Conservation (phyloP, 1,284 basidiomycete species). For the Tilletia indica region DNA sequence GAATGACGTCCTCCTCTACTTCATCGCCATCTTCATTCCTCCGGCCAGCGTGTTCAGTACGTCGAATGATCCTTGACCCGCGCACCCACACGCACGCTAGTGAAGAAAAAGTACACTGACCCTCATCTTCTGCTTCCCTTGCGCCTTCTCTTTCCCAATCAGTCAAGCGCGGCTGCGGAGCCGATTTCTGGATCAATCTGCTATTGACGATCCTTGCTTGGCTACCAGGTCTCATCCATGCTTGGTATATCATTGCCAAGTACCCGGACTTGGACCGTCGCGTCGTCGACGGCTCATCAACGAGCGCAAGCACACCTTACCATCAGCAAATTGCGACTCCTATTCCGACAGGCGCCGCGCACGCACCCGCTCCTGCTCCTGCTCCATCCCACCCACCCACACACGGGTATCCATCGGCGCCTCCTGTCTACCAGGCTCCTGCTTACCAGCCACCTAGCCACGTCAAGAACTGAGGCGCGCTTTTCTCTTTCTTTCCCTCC, state of each 20-base stretch:
- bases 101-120: neutral
- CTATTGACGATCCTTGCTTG: conserved; percentile 24
- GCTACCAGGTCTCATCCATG: conserved; percentile 30
- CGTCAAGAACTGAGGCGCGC: too few relatives aligned
- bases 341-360: too few relatives aligned
- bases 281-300: neutral
- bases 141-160: neutral
- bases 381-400: neutral
- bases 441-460: too few relatives aligned
- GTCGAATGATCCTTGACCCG: neutral
- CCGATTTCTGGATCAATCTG: conserved; percentile 29
- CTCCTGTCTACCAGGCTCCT: too few relatives aligned
- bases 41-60: conserved; percentile 24
- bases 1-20: conserved; percentile 28
- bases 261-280: neutral
- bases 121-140: neutral
- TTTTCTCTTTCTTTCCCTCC: too few relatives aligned
- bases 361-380: neutral
- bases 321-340: neutral
- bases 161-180: conserved; percentile 20
- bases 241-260: conserved; percentile 26
- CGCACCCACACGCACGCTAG: neutral
- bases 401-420: too few relatives aligned
- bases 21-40: conserved; percentile 28
- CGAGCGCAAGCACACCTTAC: neutral